These are phyloP conservation scores for Fraxinus dipetala DNA, from an alignment of 305 asterid genomes.

Conservation along the genomic window DNA sequence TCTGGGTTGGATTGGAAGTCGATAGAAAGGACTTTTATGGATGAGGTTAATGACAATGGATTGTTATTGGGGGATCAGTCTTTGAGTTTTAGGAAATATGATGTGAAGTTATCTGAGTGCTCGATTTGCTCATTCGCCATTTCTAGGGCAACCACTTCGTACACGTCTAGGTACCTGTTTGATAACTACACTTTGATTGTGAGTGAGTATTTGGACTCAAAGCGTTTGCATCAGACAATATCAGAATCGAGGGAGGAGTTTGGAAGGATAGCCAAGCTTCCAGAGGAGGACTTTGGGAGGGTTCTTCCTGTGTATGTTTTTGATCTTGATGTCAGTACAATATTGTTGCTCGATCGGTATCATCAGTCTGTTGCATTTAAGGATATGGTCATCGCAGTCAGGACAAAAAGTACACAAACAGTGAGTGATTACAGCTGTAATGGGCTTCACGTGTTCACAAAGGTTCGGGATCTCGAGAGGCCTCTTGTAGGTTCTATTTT, in stretches of 20 bases:
- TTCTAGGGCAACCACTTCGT: constrained; percentile 71
- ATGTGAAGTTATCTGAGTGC: constrained; percentile 60
- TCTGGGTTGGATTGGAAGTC: constrained; percentile 65
- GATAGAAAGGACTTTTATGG: constrained; percentile 61
- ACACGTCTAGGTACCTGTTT: constrained; percentile 89
- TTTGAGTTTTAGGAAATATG: constrained; percentile 70
- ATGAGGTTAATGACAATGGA: constrained; percentile 57
- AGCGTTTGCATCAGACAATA: constrained; percentile 71
- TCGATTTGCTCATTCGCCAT: constrained; percentile 78
- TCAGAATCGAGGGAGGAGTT: constrained; percentile 64
- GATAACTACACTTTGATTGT: constrained; percentile 87
- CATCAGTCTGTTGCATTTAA: constrained; percentile 88
- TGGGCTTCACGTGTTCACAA: constrained; percentile 75
- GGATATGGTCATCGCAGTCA: constrained; percentile 89
- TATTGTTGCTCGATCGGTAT: constrained; percentile 78
- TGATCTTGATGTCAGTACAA: constrained; percentile 62
- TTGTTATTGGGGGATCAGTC: constrained; percentile 68
- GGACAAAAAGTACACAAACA: constrained; percentile 79
- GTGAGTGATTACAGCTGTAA: constrained; percentile 90
- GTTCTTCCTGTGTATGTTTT: constrained; percentile 80
- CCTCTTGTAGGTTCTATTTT: constrained; percentile 87
- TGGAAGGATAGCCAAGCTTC: constrained; percentile 57
- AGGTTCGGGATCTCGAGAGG: constrained; percentile 74
- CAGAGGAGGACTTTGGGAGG: constrained; percentile 72
- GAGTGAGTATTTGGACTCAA: constrained; percentile 85